Evolutionary conservation across 2,329 filamentous ascomycete species (phyloP).

Genomic region (Fusarium graminum): DNA sequence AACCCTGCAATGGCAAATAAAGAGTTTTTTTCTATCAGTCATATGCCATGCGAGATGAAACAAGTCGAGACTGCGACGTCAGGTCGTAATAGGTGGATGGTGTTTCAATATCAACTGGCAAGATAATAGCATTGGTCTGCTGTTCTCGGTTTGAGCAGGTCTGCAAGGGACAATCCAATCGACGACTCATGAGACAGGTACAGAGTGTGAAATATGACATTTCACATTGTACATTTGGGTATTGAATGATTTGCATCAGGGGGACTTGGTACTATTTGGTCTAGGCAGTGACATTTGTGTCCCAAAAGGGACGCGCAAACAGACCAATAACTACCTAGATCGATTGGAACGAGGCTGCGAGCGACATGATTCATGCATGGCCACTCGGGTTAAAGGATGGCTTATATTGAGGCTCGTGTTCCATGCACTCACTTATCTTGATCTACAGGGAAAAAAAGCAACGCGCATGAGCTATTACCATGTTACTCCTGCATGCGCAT

Average conservation of each 20-base stretch:
- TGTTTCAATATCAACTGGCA: slow-evolving; percentile 27
- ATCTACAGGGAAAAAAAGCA: slow-evolving; percentile 33
- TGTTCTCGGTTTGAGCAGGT: not conserved
- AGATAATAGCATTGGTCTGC: slow-evolving; percentile 19
- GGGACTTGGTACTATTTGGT: not conserved
- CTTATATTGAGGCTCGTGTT: not conserved
- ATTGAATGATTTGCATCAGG: not conserved
- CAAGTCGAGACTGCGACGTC: slow-evolving; percentile 10
- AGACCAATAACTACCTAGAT: not conserved
- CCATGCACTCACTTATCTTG: not conserved
- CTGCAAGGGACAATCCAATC: slow-evolving; percentile 2
- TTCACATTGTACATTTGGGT: slow-evolving; percentile 1
- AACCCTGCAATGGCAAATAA: slow-evolving; percentile 27
- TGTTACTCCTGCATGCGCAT: not conserved
- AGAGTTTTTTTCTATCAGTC: slow-evolving; percentile 11
- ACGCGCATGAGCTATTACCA: slow-evolving; percentile 15
- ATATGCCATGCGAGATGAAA: slow-evolving; percentile 24
- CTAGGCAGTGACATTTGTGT: not conserved
- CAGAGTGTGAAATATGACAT: slow-evolving; percentile 13
- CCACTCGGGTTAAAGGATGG: not conserved
- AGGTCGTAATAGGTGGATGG: slow-evolving; percentile 15
- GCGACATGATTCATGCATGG: not conserved
- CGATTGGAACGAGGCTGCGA: not conserved
- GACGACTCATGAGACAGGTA: not conserved
- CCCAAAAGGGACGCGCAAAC: slow-evolving; percentile 1